A percentile compares a stretch with the other conserved stretches of the same genome.
Evolutionary conservation across 768 basidiomycete species (phyloP).

Genomic region (Artomyces pyxidatus): DNA sequence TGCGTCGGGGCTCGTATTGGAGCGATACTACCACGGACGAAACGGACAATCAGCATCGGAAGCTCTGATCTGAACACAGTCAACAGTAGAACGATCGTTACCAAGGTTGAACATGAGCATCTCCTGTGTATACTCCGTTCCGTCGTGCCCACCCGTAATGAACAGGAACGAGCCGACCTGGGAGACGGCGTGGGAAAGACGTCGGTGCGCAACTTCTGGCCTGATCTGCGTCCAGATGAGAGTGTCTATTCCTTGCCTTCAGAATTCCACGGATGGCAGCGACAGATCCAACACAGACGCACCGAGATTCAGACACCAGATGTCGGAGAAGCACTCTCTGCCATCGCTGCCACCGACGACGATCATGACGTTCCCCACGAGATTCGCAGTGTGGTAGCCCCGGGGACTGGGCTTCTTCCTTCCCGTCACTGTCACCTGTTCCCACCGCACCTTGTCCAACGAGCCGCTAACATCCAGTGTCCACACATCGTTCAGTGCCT

Average conservation of each 20-base stretch:
- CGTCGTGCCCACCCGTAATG: constrained; percentile 84
- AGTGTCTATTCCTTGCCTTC: constrained; percentile 28
- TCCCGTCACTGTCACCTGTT: constrained; percentile 47
- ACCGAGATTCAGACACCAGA: constrained; percentile 86
- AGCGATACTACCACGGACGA: constrained; percentile 52
- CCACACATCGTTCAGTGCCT: constrained; percentile 90
- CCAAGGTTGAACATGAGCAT: constrained; percentile 84
- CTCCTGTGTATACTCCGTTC: constrained; percentile 62
- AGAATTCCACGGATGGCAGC: background rate
- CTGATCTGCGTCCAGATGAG: constrained; percentile 34
- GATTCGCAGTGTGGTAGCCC: constrained; percentile 88
- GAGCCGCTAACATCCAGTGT: constrained; percentile 56
- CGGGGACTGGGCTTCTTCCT: constrained; percentile 48
- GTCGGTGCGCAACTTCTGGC: constrained; percentile 38
- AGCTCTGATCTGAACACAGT: background rate
- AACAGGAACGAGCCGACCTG: constrained; percentile 91
- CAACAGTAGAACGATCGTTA: constrained; percentile 34
- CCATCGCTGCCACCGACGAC: constrained; percentile 91
- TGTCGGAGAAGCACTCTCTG: constrained; percentile 77
- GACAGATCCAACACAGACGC: constrained; percentile 20
- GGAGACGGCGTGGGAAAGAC: constrained; percentile 80
- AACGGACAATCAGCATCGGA: background rate
- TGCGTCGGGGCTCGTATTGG: constrained; percentile 67
- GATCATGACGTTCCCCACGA: constrained; percentile 80
- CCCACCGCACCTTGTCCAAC: constrained; percentile 45